Evolutionary conservation across 2,329 filamentous ascomycete genomes (phyloP).

Genomic region (Lojkania enalia): DNA sequence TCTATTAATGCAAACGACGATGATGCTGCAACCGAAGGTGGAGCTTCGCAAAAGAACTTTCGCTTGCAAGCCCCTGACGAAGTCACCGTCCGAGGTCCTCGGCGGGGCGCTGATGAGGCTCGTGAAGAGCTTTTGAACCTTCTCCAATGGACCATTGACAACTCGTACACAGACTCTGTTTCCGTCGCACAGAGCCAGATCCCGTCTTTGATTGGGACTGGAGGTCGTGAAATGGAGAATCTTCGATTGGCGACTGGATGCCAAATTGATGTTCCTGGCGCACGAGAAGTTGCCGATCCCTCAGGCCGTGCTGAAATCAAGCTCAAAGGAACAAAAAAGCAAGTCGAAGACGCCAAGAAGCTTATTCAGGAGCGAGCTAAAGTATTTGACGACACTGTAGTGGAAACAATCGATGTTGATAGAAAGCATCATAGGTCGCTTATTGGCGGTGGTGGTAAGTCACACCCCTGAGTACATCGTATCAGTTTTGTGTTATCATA

Average conservation of each 20-base stretch:
- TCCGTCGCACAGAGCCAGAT: conserved; percentile 89
- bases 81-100: conserved; percentile 87
- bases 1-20: conserved; percentile 66
- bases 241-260: conserved; percentile 82
- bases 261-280: conserved; percentile 87
- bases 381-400: conserved; percentile 87
- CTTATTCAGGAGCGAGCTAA: conserved; percentile 82
- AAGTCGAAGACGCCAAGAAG: conserved; percentile 91
- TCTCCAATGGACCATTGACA: conserved; percentile 86
- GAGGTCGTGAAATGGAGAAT: conserved; percentile 87
- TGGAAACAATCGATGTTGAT: conserved; percentile 84
- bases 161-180: conserved; percentile 77
- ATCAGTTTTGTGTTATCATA: too few relatives aligned
- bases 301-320: conserved; percentile 78
- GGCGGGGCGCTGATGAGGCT: conserved; percentile 88
- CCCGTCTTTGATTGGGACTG: conserved; percentile 89
- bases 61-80: conserved; percentile 80
- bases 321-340: conserved; percentile 88
- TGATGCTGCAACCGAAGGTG: conserved; percentile 62
- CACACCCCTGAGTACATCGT: conserved; percentile 4
- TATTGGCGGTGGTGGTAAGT: conserved; percentile 85
- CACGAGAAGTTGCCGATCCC: conserved; percentile 68
- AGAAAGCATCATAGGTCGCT: conserved; percentile 89
- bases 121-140: conserved; percentile 89
- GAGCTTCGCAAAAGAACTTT: conserved; percentile 65